Percentiles rank a stretch among this genome's conserved stretches.
These are phyloP conservation scores for Taphrina confusa DNA, from an alignment of 1,139 yeast species.

Conservation along the genomic window DNA sequence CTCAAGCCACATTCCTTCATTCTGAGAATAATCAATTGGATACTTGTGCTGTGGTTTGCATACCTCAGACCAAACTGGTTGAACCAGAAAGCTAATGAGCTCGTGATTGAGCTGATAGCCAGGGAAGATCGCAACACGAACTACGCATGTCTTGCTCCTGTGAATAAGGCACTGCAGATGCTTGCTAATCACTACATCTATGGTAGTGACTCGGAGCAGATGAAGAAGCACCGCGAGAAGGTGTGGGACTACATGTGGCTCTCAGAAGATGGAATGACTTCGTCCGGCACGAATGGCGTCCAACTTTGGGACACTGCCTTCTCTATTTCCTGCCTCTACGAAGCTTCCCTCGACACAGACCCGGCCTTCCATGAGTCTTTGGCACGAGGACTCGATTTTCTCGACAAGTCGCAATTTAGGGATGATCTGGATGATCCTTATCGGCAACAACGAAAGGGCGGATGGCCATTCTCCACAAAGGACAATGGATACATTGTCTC, in stretches of 20 bases:
- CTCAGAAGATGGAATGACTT: conserved; percentile 88
- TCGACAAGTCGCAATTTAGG: conserved; percentile 55
- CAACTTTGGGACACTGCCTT: conserved; percentile 98
- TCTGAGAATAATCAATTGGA: conserved; percentile 63
- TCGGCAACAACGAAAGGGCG: conserved; percentile 85
- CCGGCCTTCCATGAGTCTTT: conserved; percentile 63
- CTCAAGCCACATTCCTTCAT: conserved; percentile 85
- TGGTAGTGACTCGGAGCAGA: conserved; percentile 67
- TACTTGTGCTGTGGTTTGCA: conserved; percentile 65
- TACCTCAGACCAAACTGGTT: conserved; percentile 75
- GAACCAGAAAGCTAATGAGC: conserved; percentile 55
- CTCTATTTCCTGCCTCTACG: conserved; percentile 76
- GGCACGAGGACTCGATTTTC: conserved; percentile 64
- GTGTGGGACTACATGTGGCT: conserved; percentile 78
- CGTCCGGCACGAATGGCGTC: conserved; percentile 96
- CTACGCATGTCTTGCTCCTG: conserved; percentile 87
- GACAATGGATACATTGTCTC: conserved; percentile 95
- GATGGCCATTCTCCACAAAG: conserved; percentile 95
- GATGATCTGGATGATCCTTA: conserved; percentile 60
- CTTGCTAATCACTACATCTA: conserved; percentile 68
- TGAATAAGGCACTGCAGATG: conserved; percentile 80
- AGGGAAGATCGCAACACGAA: conserved; percentile 81
- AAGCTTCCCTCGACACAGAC: conserved; percentile 74
- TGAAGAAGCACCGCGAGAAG: conserved; percentile 58
- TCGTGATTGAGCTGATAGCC: conserved; percentile 63